Base-by-base conservation (phyloP, 2,329 filamentous ascomycete genomes). In the Ceratocystiopsis brevicomis region DNA sequence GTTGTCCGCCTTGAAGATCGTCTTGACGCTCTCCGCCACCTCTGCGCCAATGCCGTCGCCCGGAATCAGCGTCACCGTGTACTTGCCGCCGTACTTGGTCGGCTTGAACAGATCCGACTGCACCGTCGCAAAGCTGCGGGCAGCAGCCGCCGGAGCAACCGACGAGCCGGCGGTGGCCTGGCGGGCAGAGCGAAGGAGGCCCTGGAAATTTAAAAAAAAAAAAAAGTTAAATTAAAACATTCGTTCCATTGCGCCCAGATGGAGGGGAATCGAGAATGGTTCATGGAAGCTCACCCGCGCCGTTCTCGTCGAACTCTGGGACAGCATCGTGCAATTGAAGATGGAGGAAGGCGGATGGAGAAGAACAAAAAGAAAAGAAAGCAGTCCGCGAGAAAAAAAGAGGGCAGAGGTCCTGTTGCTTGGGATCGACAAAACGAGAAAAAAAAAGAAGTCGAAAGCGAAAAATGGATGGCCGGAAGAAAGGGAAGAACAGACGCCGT, bases 1-100 rank as follows among this genome's bases (percentile, higher is more conserved):
- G 61, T 94, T 96, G 71, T 96, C 88, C 61, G 88, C 87, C 77
- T 95, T 96, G 80, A 96, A 96, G 64, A 98, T 81, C 54, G 88
- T 92, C 79, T 95, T 94, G 63, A 98, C 88, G 50, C 85, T 90
- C 68, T 96, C 87, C 56, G 88, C 86, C 49, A 96, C 87, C 69
- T 98, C 90, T 63, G 85, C 84, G 64, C 90, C 90, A 61, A 98
- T 94, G 71, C 90, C 90, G 58, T 98, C 90, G 76, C 88, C 90
- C 63, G 90, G 90, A 62, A 98, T 96, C 59, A 98, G 73, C 51
- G 88, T 95, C 56, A 95, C 88, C 35, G 90, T 98, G 75, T 96
- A 98, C 71, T 96, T 98, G 69, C 88, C 85, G 63, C 90, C 90
- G 64, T 87, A 96, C 74, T 96, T 90, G 69, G 88, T 86, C 55